A percentile compares a stretch with the other conserved stretches of the same genome.
phyloP scores from a whole-genome alignment of 495 filamentous ascomycete genomes.

The Penicillium goetzii region DNA sequence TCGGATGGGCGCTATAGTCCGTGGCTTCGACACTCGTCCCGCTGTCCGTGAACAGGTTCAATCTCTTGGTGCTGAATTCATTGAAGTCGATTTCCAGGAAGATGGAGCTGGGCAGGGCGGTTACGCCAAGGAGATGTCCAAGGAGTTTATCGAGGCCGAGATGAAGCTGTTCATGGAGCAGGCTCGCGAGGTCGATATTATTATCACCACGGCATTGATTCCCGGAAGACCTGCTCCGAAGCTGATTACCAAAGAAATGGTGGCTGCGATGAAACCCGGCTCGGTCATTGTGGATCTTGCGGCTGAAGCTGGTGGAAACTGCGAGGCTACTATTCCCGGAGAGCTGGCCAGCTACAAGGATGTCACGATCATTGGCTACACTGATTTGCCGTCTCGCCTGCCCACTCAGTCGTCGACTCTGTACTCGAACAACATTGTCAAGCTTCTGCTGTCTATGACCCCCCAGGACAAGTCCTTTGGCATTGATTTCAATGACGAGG shows the following conservation, averaged over 20 bases:
- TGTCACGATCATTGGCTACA: constrained; percentile 83
- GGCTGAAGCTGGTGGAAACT: constrained; percentile 80
- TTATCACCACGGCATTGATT: constrained; percentile 82
- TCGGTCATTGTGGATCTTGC: constrained; percentile 82
- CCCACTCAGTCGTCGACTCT: constrained; percentile 81
- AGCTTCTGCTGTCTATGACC: constrained; percentile 76
- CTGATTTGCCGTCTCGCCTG: constrained; percentile 76
- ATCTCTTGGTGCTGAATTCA: constrained; percentile 80
- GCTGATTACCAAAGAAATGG: constrained; percentile 76
- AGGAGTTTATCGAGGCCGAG: constrained; percentile 84
- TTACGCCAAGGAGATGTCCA: constrained; percentile 87
- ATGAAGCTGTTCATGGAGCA: constrained; percentile 86
- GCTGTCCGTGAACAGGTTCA: constrained; percentile 83
- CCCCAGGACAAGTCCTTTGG: constrained; percentile 74
- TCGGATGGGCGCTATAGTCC: constrained; percentile 80
- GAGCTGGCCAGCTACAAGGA: constrained; percentile 69
- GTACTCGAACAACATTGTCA: constrained; percentile 87
- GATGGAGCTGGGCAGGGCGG: constrained; percentile 80
- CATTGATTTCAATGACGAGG: constrained; percentile 75
- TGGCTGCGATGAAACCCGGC: constrained; percentile 79
- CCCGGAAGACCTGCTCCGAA: constrained; percentile 76
- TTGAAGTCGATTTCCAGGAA: constrained; percentile 82
- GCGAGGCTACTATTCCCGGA: constrained; percentile 72
- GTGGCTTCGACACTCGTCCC: constrained; percentile 79
- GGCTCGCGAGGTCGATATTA: constrained; percentile 80